These are phyloP conservation scores for Blepharisma undulans DNA, from an alignment of 169 alveolate genomes.

Conservation along the genomic window DNA sequence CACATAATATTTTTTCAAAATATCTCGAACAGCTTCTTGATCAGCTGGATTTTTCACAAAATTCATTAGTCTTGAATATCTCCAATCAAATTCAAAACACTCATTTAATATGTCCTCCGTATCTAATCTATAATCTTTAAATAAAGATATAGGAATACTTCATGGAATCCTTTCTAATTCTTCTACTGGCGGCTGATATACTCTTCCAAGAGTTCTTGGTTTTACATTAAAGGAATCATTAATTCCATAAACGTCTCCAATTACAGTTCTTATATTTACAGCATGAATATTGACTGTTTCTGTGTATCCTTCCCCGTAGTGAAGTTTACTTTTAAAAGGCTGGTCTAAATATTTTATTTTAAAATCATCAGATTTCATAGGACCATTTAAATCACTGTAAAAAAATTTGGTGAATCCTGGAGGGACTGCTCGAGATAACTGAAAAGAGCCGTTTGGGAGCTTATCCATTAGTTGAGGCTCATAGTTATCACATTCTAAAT, in stretches of 20 bases:
- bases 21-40: not conserved
- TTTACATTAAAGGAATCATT: not conserved
- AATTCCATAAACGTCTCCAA: not conserved
- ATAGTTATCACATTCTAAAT: conserved; percentile 22
- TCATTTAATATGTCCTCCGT: not conserved
- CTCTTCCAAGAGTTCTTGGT: conserved; percentile 19
- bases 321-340: not conserved
- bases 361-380: not conserved
- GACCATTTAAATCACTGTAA: not conserved
- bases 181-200: not conserved
- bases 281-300: not conserved
- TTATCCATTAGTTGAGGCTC: conserved; percentile 24
- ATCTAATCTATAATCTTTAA: conserved; percentile 31
- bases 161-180: conserved; percentile 20
- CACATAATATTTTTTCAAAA: not conserved
- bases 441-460: not conserved
- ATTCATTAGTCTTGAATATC: not conserved
- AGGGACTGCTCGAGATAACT: conserved; percentile 13
- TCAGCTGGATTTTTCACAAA: not conserved
- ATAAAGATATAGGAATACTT: not conserved
- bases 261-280: not conserved
- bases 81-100: conserved; percentile 41
- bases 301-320: not conserved
- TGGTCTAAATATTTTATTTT: not conserved
- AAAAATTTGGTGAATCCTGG: not conserved